Percentiles rank a stretch among this genome's conserved stretches.
These are phyloP conservation scores for Claviceps sp. DNA, from an alignment of 2,329 filamentous ascomycete genomes.

Conservation along the genomic window DNA sequence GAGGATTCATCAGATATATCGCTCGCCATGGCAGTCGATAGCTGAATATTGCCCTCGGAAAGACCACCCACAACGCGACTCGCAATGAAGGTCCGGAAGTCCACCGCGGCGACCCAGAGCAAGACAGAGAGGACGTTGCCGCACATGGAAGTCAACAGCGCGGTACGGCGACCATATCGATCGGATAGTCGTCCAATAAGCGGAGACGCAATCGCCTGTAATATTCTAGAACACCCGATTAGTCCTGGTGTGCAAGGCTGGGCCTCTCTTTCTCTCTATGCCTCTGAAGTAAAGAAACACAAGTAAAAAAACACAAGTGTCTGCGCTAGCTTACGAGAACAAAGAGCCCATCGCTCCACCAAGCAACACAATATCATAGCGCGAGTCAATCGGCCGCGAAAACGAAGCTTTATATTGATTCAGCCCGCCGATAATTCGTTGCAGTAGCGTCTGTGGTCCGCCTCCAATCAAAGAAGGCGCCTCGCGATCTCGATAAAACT, in stretches of 20 bases:
- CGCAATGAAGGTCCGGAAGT: slow-evolving; percentile 93
- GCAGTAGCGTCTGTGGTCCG: slow-evolving; percentile 53
- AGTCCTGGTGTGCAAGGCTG: not conserved
- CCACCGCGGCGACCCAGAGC: slow-evolving; percentile 83
- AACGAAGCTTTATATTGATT: slow-evolving; percentile 95
- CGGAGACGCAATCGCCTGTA: slow-evolving; percentile 85
- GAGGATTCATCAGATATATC: slow-evolving; percentile 82
- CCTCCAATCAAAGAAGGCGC: slow-evolving; percentile 32
- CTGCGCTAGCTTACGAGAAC: slow-evolving; percentile 45
- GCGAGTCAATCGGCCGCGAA: slow-evolving; percentile 79
- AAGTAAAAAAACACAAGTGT: no score
- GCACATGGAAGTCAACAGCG: slow-evolving; percentile 79
- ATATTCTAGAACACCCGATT: slow-evolving; percentile 39
- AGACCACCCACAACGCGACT: slow-evolving; percentile 83
- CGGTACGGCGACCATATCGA: slow-evolving; percentile 71
- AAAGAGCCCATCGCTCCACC: slow-evolving; percentile 88
- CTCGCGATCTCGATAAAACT: slow-evolving; percentile 88
- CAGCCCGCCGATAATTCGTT: slow-evolving; percentile 65
- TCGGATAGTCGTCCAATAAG: slow-evolving; percentile 84
- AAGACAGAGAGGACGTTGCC: slow-evolving; percentile 90
- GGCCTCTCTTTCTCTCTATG: no score
- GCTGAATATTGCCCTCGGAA: slow-evolving; percentile 92
- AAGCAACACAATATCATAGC: slow-evolving; percentile 92
- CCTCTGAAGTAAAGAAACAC: no score
- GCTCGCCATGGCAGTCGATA: slow-evolving; percentile 90